Percentiles rank a stretch among this genome's conserved stretches.
These are phyloP conservation scores for Alternaria solani DNA, from an alignment of 2,329 filamentous ascomycete species.

Conservation along the genomic window DNA sequence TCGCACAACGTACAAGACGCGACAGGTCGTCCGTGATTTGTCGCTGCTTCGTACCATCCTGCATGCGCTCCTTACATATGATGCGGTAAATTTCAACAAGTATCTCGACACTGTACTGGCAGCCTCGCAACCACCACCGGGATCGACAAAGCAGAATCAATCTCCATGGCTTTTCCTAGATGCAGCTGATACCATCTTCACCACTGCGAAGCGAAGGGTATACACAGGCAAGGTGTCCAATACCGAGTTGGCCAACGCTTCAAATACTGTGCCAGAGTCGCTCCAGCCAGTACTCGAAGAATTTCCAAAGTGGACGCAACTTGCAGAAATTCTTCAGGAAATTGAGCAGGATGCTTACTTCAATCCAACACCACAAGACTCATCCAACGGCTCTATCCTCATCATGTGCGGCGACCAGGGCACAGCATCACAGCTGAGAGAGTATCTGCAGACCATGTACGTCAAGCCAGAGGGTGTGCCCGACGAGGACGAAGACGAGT, in stretches of 20 bases:
- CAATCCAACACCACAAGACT: constrained; percentile 77
- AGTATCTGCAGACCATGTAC: constrained; percentile 92
- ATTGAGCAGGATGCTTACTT: constrained; percentile 91
- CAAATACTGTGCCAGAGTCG: constrained; percentile 63
- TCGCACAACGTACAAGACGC: constrained; percentile 91
- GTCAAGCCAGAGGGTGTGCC: constrained; percentile 63
- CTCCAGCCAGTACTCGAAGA: constrained; percentile 87
- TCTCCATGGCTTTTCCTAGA: constrained; percentile 97
- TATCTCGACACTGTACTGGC: constrained; percentile 94
- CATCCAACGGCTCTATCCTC: constrained; percentile 88
- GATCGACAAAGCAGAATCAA: constrained; percentile 85
- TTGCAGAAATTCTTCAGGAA: constrained; percentile 91
- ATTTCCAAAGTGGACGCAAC: constrained; percentile 88
- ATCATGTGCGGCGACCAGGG: constrained; percentile 94
- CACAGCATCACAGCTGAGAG: constrained; percentile 86
- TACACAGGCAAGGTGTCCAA: constrained; percentile 77
- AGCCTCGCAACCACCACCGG: constrained; percentile 85
- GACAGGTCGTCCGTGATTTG: constrained; percentile 90
- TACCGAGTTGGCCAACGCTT: constrained; percentile 59
- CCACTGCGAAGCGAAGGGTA: constrained; percentile 85
- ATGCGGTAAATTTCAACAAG: constrained; percentile 89
- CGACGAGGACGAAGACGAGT: constrained; percentile 61
- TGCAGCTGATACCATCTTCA: constrained; percentile 92
- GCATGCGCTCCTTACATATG: constrained; percentile 81
- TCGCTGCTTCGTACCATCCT: constrained; percentile 83